phyloP scores from a whole-genome alignment of 768 basidiomycete genomes.

The Mycena pura region DNA sequence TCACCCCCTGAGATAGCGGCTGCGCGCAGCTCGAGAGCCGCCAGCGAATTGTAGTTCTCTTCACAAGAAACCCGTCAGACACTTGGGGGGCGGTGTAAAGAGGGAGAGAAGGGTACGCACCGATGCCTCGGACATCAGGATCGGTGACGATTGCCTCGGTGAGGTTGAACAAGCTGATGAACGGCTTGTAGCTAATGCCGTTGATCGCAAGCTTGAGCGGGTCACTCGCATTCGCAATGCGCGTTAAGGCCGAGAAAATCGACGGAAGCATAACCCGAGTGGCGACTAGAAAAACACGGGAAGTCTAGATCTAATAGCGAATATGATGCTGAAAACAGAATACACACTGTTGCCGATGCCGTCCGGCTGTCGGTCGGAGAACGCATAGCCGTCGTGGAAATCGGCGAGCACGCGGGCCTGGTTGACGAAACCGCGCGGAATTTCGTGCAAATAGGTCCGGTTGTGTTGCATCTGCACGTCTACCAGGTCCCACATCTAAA shows the following conservation, averaged over 20 bases:
- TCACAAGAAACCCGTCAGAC: neutral
- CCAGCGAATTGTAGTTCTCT: slow-evolving; percentile 52
- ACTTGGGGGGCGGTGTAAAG: neutral
- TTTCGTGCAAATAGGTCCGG: slow-evolving; percentile 43
- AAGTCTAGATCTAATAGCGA: neutral
- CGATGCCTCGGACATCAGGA: slow-evolving; percentile 51
- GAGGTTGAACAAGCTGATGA: slow-evolving; percentile 65
- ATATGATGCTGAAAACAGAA: no score
- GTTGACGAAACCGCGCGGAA: slow-evolving; percentile 47
- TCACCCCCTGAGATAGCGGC: slow-evolving; percentile 29
- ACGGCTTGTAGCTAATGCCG: slow-evolving; percentile 64
- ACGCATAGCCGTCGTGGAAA: slow-evolving; percentile 62
- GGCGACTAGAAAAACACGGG: slow-evolving; percentile 45
- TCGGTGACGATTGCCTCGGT: slow-evolving; percentile 48
- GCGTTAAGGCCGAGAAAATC: slow-evolving; percentile 49
- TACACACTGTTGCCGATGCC: slow-evolving; percentile 55
- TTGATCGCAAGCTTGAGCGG: slow-evolving; percentile 52
- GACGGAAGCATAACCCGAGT: slow-evolving; percentile 55
- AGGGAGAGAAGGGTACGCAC: slow-evolving; percentile 30
- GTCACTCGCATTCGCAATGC: slow-evolving; percentile 48
- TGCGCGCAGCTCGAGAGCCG: slow-evolving; percentile 51
- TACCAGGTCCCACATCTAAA: slow-evolving; percentile 57
- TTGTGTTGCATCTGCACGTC: slow-evolving; percentile 63
- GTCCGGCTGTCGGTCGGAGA: slow-evolving; percentile 41
- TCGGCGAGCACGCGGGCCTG: slow-evolving; percentile 57